Conservation (phyloP, 1,284 basidiomycete species). For the Melanopsichium pennsylvanicum region DNA sequence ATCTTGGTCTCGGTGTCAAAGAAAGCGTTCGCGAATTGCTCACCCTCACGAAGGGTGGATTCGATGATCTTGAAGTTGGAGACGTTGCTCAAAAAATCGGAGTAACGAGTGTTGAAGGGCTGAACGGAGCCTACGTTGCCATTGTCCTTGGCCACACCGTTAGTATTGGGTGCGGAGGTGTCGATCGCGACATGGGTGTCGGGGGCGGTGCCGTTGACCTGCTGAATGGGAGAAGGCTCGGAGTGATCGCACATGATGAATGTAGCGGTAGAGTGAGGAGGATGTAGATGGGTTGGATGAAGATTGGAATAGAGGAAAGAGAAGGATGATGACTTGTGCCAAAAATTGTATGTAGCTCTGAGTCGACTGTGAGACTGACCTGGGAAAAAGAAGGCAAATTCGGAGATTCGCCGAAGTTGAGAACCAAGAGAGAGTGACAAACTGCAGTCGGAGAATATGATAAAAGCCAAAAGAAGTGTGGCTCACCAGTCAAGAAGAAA, state of each 20-base stretch:
- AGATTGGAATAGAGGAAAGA: background rate
- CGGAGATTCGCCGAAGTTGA: too few relatives aligned
- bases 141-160: constrained; percentile 28
- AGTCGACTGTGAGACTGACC: too few relatives aligned
- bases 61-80: constrained; percentile 81
- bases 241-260: constrained; percentile 54
- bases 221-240: constrained; percentile 42
- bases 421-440: too few relatives aligned
- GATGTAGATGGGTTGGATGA: background rate
- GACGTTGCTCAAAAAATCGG: constrained; percentile 63
- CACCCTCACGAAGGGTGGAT: constrained; percentile 95
- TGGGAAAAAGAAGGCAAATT: too few relatives aligned
- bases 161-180: constrained; percentile 39
- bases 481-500: too few relatives aligned
- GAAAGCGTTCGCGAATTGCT: constrained; percentile 98
- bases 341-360: too few relatives aligned
- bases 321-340: too few relatives aligned
- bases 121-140: constrained; percentile 44
- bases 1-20: constrained; percentile 99
- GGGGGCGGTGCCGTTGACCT: constrained; percentile 53
- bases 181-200: constrained; percentile 61
- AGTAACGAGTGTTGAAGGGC: constrained; percentile 56
- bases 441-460: too few relatives aligned
- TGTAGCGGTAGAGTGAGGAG: background rate
- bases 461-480: too few relatives aligned